Evolutionary conservation across 1,284 basidiomycete species (phyloP).

Genomic region (Apiotrichum montevideense): DNA sequence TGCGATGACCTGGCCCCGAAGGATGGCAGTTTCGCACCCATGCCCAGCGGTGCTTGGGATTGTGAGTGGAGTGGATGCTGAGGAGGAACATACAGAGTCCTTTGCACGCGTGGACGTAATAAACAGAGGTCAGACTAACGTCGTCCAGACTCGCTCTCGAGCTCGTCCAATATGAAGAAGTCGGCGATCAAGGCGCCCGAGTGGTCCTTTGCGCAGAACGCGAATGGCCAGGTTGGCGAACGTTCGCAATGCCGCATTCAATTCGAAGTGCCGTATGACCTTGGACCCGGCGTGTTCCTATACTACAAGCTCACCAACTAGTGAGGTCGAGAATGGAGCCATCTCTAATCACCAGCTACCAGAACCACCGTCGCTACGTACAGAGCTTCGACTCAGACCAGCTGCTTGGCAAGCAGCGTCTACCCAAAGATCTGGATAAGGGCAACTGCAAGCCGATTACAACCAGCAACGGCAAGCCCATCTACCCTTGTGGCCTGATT

Average conservation of each 20-base stretch:
- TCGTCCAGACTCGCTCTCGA: constrained; percentile 34
- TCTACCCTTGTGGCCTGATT: constrained; percentile 95
- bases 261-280: constrained; percentile 74
- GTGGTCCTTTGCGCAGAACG: constrained; percentile 58
- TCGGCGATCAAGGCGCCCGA: constrained; percentile 53
- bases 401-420: constrained; percentile 62
- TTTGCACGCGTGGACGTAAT: background rate
- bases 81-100: too few species aligned
- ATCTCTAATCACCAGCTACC: constrained; percentile 53
- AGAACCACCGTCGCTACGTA: constrained; percentile 97
- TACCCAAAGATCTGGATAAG: constrained; percentile 53
- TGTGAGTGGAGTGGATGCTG: constrained; percentile 53
- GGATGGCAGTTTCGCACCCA: constrained; percentile 51
- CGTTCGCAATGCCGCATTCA: constrained; percentile 65
- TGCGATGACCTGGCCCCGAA: constrained; percentile 65
- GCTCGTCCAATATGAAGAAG: constrained; percentile 55
- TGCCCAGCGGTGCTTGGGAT: constrained; percentile 62
- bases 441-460: constrained; percentile 89
- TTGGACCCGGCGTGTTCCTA: constrained; percentile 72
- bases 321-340: constrained; percentile 21
- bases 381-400: constrained; percentile 83
- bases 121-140: too few species aligned
- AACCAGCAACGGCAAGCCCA: constrained; percentile 52
- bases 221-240: constrained; percentile 50
- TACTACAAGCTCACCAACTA: constrained; percentile 97